Percentiles rank a stretch among this genome's conserved stretches.
Evolutionary conservation across 768 basidiomycete species (phyloP).

Genomic region (Podaxis pistillaris): DNA sequence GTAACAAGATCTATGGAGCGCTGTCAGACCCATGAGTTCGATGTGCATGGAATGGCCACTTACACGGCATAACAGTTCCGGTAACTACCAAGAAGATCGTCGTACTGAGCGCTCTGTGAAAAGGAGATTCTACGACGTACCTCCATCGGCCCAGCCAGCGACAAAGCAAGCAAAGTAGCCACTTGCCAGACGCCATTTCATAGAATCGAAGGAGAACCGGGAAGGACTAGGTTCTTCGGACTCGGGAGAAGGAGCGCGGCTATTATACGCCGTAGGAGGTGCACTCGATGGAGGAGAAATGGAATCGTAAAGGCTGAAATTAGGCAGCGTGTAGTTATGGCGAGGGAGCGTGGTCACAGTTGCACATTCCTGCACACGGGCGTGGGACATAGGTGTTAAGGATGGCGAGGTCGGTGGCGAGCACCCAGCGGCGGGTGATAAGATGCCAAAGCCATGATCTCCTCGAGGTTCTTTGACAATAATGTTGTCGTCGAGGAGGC

Average conservation of each 20-base stretch:
- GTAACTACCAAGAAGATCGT: slow-evolving; percentile 38
- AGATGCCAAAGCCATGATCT: not conserved
- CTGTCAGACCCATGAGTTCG: not conserved
- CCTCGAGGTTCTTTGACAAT: not conserved
- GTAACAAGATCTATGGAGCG: slow-evolving; percentile 41
- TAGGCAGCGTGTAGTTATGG: slow-evolving; percentile 21
- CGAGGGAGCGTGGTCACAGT: slow-evolving; percentile 30
- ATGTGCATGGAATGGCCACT: slow-evolving; percentile 18
- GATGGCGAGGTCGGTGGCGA: not conserved
- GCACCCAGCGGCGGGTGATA: not conserved
- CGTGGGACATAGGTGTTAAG: slow-evolving; percentile 24
- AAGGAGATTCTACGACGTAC: slow-evolving; percentile 19
- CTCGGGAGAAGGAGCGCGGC: not conserved
- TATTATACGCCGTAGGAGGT: not conserved
- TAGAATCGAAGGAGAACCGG: slow-evolving; percentile 21
- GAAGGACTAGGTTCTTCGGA: not conserved
- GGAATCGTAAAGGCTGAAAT: slow-evolving; percentile 18
- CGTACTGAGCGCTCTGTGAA: not conserved
- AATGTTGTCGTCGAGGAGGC: not conserved
- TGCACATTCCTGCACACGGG: slow-evolving; percentile 31
- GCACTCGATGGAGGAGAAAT: slow-evolving; percentile 15
- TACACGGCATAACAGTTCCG: slow-evolving; percentile 55
- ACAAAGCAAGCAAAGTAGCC: slow-evolving; percentile 45
- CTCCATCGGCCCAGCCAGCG: slow-evolving; percentile 55
- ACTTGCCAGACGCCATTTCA: slow-evolving; percentile 41